Evolutionary conservation across 1,139 yeast species (phyloP), one percentile per base, ranked within the genome.

Genomic region (Hyphopichia burtonii): DNA sequence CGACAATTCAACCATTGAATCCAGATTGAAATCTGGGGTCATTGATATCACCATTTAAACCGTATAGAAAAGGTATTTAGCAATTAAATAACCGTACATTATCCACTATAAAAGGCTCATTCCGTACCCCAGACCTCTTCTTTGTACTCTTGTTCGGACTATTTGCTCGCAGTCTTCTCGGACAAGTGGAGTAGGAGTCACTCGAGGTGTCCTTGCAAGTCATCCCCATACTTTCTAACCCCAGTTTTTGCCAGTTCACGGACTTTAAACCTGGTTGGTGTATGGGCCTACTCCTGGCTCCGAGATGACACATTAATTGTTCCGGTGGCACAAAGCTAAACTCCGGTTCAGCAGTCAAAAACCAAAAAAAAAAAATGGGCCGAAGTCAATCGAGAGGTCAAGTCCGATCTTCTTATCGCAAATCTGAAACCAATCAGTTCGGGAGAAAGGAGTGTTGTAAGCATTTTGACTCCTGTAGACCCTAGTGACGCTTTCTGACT

Each of bases 11-110:
- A 51, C 58, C 3, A 59, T 71, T 27, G 50, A 51, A 4, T 40
- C 49, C 20, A 61, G 79, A 48, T 64, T 74, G 44, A 51, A 49
- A 11, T 43, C 47, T 1, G 68, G 71, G 12, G 63, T 68, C 22
- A 34, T 46, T 18, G 34, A 31, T 3, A 11, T 31, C 6, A 31
- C 34, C 6, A 18, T 17, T 9, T 31, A 31, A 12, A 16, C n/a
- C 14, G n/a, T n/a, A n/a, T n/a, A n/a, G n/a, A n/a, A n/a, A n/a
- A n/a, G n/a, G n/a, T n/a, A n/a, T n/a, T n/a, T n/a, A n/a, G n/a
- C n/a, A n/a, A n/a, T n/a, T n/a, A n/a, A n/a, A 11, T 25, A 25
- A 8, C 28, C 28, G 28, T 25, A 25, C n/a, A 25, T 25, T 25
- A 25, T 25, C 28, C 28, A 25, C 11, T 10, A 25, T 25, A 8